A percentile compares a stretch with the other conserved stretches of the same genome.
These are phyloP conservation scores for Cyberlindnera xishuangbannaensis DNA, from an alignment of 805 yeast species.

Conservation along the genomic window DNA sequence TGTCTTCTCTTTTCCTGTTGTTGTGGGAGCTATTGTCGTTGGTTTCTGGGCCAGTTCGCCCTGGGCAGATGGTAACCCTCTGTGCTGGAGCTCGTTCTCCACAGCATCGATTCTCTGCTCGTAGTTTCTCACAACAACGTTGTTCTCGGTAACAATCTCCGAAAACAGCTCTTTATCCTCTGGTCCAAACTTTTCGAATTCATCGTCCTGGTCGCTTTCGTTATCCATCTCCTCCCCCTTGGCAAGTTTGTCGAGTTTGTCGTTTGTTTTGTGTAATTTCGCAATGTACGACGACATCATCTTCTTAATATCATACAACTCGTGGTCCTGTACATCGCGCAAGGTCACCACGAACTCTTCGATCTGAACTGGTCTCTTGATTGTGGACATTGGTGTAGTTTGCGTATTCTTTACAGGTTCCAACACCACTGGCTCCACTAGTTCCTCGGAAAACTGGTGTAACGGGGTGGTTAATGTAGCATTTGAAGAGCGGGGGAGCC, in stretches of 20 bases:
- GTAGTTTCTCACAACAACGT: slow-evolving; percentile 47
- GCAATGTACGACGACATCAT: slow-evolving; percentile 37
- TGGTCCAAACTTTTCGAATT: slow-evolving; percentile 24
- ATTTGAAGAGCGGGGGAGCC: too few species aligned
- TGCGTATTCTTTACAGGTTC: not conserved
- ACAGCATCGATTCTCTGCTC: slow-evolving; percentile 38
- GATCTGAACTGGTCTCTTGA: slow-evolving; percentile 33
- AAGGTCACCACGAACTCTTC: slow-evolving; percentile 48
- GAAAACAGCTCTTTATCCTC: slow-evolving; percentile 45
- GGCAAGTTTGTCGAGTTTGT: slow-evolving; percentile 38
- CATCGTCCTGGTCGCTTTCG: slow-evolving; percentile 22
- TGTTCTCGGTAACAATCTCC: slow-evolving; percentile 55
- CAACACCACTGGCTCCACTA: too few species aligned
- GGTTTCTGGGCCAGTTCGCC: not conserved
- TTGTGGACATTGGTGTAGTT: slow-evolving; percentile 20
- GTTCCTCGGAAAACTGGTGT: too few species aligned
- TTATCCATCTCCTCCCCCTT: slow-evolving; percentile 26
- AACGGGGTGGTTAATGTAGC: too few species aligned
- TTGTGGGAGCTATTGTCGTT: too few species aligned
- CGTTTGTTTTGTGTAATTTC: slow-evolving; percentile 48
- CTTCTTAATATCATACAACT: slow-evolving; percentile 28
- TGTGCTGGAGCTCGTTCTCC: slow-evolving; percentile 39
- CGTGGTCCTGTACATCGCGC: slow-evolving; percentile 45
- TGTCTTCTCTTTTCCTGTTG: too few species aligned
- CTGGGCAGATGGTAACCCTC: slow-evolving; percentile 27